These are phyloP conservation scores for Wickerhamiella cacticola DNA, from an alignment of 805 yeast genomes.

Conservation along the genomic window DNA sequence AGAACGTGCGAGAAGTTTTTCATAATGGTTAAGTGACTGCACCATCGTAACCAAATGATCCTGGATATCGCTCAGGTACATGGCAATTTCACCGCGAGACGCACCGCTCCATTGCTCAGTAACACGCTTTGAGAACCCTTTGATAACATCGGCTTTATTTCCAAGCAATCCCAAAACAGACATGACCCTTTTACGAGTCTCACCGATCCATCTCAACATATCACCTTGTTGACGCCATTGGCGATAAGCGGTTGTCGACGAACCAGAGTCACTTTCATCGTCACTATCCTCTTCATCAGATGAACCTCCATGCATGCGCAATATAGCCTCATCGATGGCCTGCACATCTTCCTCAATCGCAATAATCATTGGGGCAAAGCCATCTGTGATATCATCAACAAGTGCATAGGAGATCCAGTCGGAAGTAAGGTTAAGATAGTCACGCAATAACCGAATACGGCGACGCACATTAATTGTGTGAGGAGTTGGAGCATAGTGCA, in stretches of 20 bases:
- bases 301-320: constrained; percentile 68
- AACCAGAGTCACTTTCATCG: constrained; percentile 27
- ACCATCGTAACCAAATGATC: constrained; percentile 98
- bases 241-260: constrained; percentile 34
- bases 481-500: constrained; percentile 90
- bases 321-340: constrained; percentile 82
- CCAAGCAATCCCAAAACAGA: constrained; percentile 72
- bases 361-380: constrained; percentile 92
- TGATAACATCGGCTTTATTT: constrained; percentile 93
- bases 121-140: constrained; percentile 85
- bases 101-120: constrained; percentile 73
- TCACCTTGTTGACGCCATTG: constrained; percentile 91
- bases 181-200: constrained; percentile 90
- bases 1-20: constrained; percentile 83
- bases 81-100: constrained; percentile 75
- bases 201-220: constrained; percentile 90
- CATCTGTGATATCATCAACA: constrained; percentile 94
- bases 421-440: constrained; percentile 77
- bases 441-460: constrained; percentile 75
- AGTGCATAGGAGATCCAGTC: constrained; percentile 97
- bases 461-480: constrained; percentile 94
- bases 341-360: constrained; percentile 90
- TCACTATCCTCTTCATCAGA: constrained; percentile 35
- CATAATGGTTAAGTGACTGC: constrained; percentile 86
- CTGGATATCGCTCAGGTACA: constrained; percentile 94